Base-by-base conservation (phyloP, 192 early-diverging fungal genomes). In the Rhizophagus clarus region DNA sequence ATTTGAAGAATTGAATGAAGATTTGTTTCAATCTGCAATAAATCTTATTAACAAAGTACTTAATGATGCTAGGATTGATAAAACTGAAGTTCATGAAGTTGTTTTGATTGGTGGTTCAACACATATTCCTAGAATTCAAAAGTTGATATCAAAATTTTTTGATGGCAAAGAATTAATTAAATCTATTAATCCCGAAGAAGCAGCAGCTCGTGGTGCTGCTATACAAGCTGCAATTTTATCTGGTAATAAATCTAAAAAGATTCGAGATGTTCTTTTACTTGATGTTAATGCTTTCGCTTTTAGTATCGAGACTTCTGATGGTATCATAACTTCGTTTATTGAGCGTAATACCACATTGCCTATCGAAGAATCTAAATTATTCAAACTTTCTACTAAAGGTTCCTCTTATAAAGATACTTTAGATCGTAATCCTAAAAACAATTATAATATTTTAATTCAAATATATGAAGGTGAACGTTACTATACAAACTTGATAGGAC, bases 401-500 rank as follows among this genome's bases (percentile, higher is more conserved):
- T 40, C 37, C 8, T 5, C 0, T 40, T 0, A 8, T 6, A 0
- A 0, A 5, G 8, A 40, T 0, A 7, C 0, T 5, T 17, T 20
- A 5, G 14, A 56, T 15, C 5, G 37, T 40, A 40, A 4, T 56
- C 4, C 17, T 22, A 0, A 56, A 3, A 56, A 15, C 15, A 0
- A 49, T 11, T 14, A 12, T 4, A 20, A 4, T 20, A 5, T 56
- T 6, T 5, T 3, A 15, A 56, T 56, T 20, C 1, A 20, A 4
- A 22, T 56, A 20, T 56, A 20, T 22, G 49, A 56, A 56, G 49
- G 17, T 20, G 17, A 56, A 56, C 2, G 2, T 4, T 12, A 10
- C 4, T 11, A 2, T 12, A 5, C 40, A 93, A 94, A 95, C 91
- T 88, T 90, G 81, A 90, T 96, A 78, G 94, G 94, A 81, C 88